Evolutionary conservation across 2,329 filamentous ascomycete genomes (phyloP).

Genomic region (Hawksworthiomyces lignivorus): DNA sequence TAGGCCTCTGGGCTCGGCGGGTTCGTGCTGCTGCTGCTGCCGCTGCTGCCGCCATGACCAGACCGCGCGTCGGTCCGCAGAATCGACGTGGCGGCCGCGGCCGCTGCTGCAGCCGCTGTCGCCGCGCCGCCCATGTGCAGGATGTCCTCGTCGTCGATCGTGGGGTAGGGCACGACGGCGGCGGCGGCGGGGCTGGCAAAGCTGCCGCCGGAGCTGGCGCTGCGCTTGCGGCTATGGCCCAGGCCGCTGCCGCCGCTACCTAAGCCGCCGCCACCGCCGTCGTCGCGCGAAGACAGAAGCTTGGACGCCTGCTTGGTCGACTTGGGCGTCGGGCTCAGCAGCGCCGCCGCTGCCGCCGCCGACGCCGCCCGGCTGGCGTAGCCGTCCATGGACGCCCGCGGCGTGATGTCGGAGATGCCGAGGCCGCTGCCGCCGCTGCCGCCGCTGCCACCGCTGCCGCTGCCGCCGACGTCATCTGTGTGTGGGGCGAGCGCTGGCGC

Average conservation of each 20-base stretch:
- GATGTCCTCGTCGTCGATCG: slow-evolving; percentile 77
- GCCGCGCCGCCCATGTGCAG: slow-evolving; percentile 48
- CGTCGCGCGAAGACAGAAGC: background rate
- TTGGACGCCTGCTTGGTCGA: slow-evolving; percentile 6
- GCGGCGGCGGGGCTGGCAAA: too few species aligned
- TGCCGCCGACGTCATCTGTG: slow-evolving; percentile 11
- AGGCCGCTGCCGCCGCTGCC: slow-evolving; percentile 33
- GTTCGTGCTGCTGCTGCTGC: background rate
- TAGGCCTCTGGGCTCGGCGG: too few species aligned
- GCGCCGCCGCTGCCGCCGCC: slow-evolving; percentile 3
- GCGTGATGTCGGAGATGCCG: slow-evolving; percentile 38
- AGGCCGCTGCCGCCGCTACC: slow-evolving; percentile 16
- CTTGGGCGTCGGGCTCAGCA: slow-evolving; percentile 9
- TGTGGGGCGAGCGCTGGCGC: background rate
- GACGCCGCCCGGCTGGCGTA: slow-evolving; percentile 28
- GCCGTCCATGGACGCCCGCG: slow-evolving; percentile 39
- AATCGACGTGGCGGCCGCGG: slow-evolving; percentile 1
- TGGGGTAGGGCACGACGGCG: slow-evolving; percentile 51
- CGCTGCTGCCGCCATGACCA: slow-evolving; percentile 26
- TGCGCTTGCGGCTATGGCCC: background rate
- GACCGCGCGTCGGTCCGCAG: slow-evolving; percentile 27
- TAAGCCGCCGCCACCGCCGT: slow-evolving; percentile 9
- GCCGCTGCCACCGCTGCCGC: slow-evolving; percentile 16
- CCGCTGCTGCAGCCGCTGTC: slow-evolving; percentile 2
- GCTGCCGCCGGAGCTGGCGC: slow-evolving; percentile 4